These are phyloP conservation scores for Pseudogymnoascus pannorum DNA, from an alignment of 2,329 filamentous ascomycete species.

Conservation along the genomic window DNA sequence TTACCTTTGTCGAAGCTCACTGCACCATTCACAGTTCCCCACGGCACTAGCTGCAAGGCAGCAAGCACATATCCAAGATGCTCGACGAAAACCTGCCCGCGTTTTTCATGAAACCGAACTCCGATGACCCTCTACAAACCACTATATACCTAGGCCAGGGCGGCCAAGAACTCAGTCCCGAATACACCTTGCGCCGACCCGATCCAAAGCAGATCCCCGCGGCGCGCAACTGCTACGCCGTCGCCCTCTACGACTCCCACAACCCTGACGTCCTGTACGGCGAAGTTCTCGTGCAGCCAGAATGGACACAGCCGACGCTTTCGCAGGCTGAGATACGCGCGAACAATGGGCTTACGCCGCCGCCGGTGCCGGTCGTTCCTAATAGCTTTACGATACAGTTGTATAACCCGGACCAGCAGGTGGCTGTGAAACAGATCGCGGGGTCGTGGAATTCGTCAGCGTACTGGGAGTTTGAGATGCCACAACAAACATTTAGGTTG, in stretches of 20 bases:
- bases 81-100: conserved; percentile 90
- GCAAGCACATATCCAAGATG: conserved; percentile 44
- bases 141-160: conserved; percentile 56
- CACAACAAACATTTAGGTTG: conserved; percentile 72
- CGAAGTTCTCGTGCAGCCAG: conserved; percentile 75
- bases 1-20: background rate
- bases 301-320: conserved; percentile 76
- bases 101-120: conserved; percentile 45
- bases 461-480: conserved; percentile 89
- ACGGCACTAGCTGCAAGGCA: background rate
- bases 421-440: conserved; percentile 62
- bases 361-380: conserved; percentile 66
- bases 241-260: conserved; percentile 76
- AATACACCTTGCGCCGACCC: conserved; percentile 72
- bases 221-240: conserved; percentile 77
- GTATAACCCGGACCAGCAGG: conserved; percentile 86
- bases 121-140: conserved; percentile 48
- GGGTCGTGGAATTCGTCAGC: conserved; percentile 75
- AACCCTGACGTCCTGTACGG: conserved; percentile 76
- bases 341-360: conserved; percentile 57
- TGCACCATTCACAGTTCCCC: background rate
- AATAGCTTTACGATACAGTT: conserved; percentile 77
- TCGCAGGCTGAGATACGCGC: conserved; percentile 73
- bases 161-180: conserved; percentile 70
- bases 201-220: conserved; percentile 57